phyloP scores from a whole-genome alignment of 345 rosid genomes.

The Hibiscus tridactylites region DNA sequence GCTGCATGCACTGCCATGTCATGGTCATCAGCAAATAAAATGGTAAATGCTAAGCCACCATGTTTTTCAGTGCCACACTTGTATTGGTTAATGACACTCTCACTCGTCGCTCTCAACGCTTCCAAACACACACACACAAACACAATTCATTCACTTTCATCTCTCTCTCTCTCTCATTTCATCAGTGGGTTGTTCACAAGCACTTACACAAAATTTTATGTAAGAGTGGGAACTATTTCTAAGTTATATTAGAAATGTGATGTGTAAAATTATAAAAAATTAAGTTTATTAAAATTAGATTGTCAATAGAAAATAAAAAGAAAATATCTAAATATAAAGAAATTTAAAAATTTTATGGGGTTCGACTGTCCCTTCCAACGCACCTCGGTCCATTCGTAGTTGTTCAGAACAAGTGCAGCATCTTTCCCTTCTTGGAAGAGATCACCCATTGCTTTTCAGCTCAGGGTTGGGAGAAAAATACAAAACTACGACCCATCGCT shows the following conservation, averaged over 20 bases:
- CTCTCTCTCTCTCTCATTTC: not conserved
- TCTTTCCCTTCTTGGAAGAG: slow-evolving; percentile 27
- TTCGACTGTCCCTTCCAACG: too few relatives aligned
- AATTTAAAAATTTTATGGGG: too few relatives aligned
- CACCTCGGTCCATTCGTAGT: too few relatives aligned
- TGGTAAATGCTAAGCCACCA: slow-evolving; percentile 29
- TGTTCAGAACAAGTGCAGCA: slow-evolving; percentile 13
- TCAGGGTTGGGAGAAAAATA: not conserved
- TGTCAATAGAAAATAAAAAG: too few relatives aligned
- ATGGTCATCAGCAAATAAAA: slow-evolving; percentile 13
- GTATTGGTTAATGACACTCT: slow-evolving; percentile 21
- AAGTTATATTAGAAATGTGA: too few relatives aligned
- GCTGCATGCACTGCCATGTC: not conserved
- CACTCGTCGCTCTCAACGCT: slow-evolving; percentile 36
- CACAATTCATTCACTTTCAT: slow-evolving; percentile 23
- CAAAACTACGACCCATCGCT: not conserved
- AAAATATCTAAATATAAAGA: too few relatives aligned
- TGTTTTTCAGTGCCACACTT: slow-evolving; percentile 73
- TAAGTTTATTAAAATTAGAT: too few relatives aligned
- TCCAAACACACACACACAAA: slow-evolving; percentile 29
- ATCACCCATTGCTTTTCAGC: slow-evolving; percentile 19
- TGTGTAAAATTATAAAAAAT: too few relatives aligned
- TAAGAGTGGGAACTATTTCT: too few relatives aligned
- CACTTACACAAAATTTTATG: too few relatives aligned
- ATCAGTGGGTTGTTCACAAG: slow-evolving; percentile 5